phyloP scores from a whole-genome alignment of 495 filamentous ascomycete genomes.

The Penicillium atrosanguineum region DNA sequence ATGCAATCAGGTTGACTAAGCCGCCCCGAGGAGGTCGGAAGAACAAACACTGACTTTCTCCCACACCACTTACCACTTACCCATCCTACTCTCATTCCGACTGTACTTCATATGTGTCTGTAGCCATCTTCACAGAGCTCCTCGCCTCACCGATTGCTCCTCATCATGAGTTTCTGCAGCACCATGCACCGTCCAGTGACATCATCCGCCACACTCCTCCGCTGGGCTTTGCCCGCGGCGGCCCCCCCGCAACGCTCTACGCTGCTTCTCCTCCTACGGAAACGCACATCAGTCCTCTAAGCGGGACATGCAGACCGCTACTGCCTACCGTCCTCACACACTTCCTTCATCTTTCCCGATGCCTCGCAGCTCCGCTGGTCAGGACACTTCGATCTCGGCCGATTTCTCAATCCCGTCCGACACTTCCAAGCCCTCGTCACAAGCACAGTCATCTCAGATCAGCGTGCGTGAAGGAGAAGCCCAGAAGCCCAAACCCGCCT shows the following conservation, averaged over 20 bases:
- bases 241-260: slow-evolving; percentile 51
- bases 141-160: slow-evolving; percentile 19
- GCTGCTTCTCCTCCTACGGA: slow-evolving; percentile 64
- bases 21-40: slow-evolving; percentile 13
- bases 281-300: slow-evolving; percentile 55
- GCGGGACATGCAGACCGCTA: slow-evolving; percentile 67
- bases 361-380: slow-evolving; percentile 62
- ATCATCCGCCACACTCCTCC: slow-evolving; percentile 55
- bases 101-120: slow-evolving; percentile 15
- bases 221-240: slow-evolving; percentile 44
- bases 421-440: slow-evolving; percentile 19
- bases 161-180: slow-evolving; percentile 37
- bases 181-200: slow-evolving; percentile 43
- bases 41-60: slow-evolving; percentile 15
- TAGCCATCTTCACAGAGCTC: slow-evolving; percentile 7
- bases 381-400: slow-evolving; percentile 68
- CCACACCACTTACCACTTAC: not conserved
- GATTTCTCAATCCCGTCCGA: slow-evolving; percentile 31
- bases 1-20: slow-evolving; percentile 29
- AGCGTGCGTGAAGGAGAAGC: slow-evolving; percentile 60
- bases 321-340: slow-evolving; percentile 73
- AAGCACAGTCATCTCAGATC: slow-evolving; percentile 24
- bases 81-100: slow-evolving; percentile 4
- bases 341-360: slow-evolving; percentile 62
- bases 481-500: slow-evolving; percentile 52